A percentile compares a stretch with the other conserved stretches of the same genome.
phyloP scores from a whole-genome alignment of 2,329 filamentous ascomycete species.

The Pseudogymnoascus sp. region DNA sequence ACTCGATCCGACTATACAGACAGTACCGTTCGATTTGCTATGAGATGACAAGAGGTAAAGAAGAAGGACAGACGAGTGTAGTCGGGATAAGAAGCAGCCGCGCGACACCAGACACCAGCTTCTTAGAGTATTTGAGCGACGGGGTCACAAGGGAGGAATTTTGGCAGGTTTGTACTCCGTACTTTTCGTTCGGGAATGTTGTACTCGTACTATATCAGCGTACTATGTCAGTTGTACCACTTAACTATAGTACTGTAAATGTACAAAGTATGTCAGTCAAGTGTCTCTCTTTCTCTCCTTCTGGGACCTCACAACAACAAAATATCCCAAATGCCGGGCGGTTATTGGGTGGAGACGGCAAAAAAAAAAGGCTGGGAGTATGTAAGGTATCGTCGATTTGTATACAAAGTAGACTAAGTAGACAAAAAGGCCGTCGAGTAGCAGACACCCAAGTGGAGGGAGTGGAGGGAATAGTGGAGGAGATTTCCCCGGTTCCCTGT shows the following conservation, averaged over 20 bases:
- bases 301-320: background rate
- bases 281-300: slow-evolving; percentile 3
- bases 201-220: background rate
- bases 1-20: slow-evolving; percentile 5
- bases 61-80: background rate
- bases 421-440: slow-evolving; percentile 2
- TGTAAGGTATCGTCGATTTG: background rate
- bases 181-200: slow-evolving; percentile 4
- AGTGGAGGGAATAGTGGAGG: slow-evolving; percentile 2
- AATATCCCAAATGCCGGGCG: background rate
- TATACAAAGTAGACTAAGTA: background rate
- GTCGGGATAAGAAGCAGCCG: slow-evolving; percentile 3
- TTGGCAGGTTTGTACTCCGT: slow-evolving; percentile 1
- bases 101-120: background rate
- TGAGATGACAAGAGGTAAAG: background rate
- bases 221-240: background rate
- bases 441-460: slow-evolving; percentile 1
- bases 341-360: slow-evolving; percentile 1
- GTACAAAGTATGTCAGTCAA: background rate
- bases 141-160: slow-evolving; percentile 5
- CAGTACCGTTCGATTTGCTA: background rate
- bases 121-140: slow-evolving; percentile 4
- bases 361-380: background rate
- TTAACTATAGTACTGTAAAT: background rate
- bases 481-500: background rate